Evolutionary conservation across 805 yeast genomes (phyloP), one percentile per base, ranked within the genome.

Genomic region (Saturnispora diversa): DNA sequence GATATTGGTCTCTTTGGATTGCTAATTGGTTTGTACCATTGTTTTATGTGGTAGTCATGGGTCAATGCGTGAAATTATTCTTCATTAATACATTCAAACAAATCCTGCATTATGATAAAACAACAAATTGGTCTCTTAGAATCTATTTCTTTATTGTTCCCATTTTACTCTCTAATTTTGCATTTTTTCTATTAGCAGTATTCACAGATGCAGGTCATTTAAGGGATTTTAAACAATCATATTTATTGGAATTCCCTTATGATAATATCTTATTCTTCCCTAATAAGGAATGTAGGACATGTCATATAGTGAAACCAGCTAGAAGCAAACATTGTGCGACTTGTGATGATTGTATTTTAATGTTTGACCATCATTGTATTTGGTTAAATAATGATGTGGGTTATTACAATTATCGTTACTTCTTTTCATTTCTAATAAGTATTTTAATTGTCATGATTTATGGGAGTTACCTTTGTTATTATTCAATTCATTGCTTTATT

Each of bases 311-410:
- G 77, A 65, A 88, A 46, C 75, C 84, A 11, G 86, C 94, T 2
- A 63, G 94, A 42, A 66, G 85, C 6, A 77, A 82, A 46, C 95
- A 85, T 58, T 85, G 95, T 53, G 65, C 77, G 1, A 65, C 65
- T 3, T 85, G 94, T 59, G 74, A 74, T 46, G 65, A 66, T 6
- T 85, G 95, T 52, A 64, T 83, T 15, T 56, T 72, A 9, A 50
- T 71, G 35, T 80, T 75, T 50, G 95, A 85, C 43, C 80, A 75
- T 51, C 80, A 75, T 52, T 75, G 80, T 49, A 49, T 66, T 8
- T 74, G 72, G 62, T 51, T 75, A 24, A 74, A 75, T 50, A 74
- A 72, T 50, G 76, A 78, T 50, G 65, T 75, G 37, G 80, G 78
- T 2, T 66, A 68, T 46, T 57, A 65, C 36, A 75, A 74, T 44